Percentiles rank a stretch among this genome's conserved stretches.
Conservation (phyloP, 2,329 filamentous ascomycete species). For the Aspergillus tubingensis region DNA sequence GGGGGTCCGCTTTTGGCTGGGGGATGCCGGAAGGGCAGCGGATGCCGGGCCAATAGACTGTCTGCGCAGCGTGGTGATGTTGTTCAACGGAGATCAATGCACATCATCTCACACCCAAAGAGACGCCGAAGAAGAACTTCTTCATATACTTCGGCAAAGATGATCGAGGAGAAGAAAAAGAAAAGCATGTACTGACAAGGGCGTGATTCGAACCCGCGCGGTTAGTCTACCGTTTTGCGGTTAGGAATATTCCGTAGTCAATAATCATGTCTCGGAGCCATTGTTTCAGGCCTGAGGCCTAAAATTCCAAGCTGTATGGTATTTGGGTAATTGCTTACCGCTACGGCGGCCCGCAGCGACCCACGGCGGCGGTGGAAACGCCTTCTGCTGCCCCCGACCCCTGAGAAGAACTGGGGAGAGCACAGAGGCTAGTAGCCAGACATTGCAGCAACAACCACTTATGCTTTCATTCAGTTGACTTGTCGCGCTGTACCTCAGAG, state of each 20-base stretch:
- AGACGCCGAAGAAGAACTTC: background rate
- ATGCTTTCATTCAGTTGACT: background rate
- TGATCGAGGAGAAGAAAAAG: background rate
- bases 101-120: background rate
- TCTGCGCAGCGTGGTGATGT: background rate
- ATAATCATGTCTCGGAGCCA: background rate
- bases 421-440: background rate
- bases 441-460: background rate
- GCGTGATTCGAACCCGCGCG: conserved; percentile 16
- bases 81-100: background rate
- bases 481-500: background rate
- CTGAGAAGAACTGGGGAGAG: conserved; percentile 22
- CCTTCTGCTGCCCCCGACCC: conserved; percentile 21
- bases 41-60: background rate
- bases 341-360: conserved; percentile 29
- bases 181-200: background rate
- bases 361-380: conserved; percentile 22
- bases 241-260: background rate
- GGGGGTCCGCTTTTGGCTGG: conserved; percentile 6
- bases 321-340: background rate
- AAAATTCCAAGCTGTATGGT: background rate
- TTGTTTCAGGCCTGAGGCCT: background rate
- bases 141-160: background rate
- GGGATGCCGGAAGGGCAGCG: background rate
- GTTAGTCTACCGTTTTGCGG: background rate